Percentiles rank a stretch among this genome's conserved stretches.
Evolutionary conservation across 148 eudicot genomes (phyloP).

Genomic region (Dysphania ambrosioides): DNA sequence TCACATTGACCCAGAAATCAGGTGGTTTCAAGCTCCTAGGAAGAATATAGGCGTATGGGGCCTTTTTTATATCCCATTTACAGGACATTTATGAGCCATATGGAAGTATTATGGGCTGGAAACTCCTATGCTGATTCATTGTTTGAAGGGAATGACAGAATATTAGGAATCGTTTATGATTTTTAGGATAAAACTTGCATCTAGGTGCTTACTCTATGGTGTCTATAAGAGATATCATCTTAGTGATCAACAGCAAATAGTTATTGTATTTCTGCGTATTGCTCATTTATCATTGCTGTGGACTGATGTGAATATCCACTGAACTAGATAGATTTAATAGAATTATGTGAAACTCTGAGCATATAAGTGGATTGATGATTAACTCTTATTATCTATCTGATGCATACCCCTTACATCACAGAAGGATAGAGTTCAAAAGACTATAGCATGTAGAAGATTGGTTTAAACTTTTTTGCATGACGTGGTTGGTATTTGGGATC

Average conservation of each 20-base stretch:
- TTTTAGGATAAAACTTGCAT: neutral
- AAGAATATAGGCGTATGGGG: neutral
- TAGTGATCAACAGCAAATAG: no score
- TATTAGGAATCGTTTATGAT: neutral
- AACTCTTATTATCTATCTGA: neutral
- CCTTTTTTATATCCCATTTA: neutral
- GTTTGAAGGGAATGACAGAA: neutral
- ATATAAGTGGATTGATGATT: no score
- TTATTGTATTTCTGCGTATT: no score
- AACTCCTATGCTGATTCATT: neutral
- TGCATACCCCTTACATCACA: neutral
- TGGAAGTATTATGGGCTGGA: neutral
- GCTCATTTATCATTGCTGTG: no score
- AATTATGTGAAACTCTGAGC: no score
- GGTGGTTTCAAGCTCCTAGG: neutral
- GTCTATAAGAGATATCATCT: no score
- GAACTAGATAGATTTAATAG: no score
- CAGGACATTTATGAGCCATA: neutral
- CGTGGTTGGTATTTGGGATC: neutral
- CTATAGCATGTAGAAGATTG: neutral
- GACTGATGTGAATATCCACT: no score
- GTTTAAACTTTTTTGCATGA: neutral
- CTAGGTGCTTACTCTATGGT: no score
- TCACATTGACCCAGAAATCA: neutral
- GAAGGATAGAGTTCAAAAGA: neutral